Percentiles rank a stretch among this genome's conserved stretches.
Conservation (phyloP, 2,329 filamentous ascomycete species). For the Diaporthe velutina region DNA sequence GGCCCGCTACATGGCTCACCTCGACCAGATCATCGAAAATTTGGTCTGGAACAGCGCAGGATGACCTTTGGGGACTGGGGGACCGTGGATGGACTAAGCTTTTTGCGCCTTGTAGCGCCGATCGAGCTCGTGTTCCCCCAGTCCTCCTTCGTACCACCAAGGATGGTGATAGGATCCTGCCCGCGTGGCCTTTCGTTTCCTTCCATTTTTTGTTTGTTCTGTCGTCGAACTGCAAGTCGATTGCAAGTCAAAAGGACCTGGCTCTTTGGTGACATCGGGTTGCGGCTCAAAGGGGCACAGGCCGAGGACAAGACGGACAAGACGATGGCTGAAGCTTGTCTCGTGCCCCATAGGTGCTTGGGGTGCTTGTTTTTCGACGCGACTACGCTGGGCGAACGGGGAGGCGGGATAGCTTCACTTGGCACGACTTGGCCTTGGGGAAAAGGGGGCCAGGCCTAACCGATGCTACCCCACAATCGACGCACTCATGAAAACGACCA, state of each 20-base stretch:
- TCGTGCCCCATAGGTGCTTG: conserved; percentile 2
- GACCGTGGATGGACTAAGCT: background rate
- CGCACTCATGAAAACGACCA: background rate
- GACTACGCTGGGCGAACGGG: background rate
- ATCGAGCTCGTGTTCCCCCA: conserved; percentile 19
- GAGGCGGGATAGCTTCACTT: conserved; percentile 4
- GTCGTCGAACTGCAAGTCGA: background rate
- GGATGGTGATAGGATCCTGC: background rate
- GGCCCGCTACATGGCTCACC: background rate
- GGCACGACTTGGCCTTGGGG: conserved; percentile 2
- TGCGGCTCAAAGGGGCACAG: conserved; percentile 3
- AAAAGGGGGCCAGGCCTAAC: background rate
- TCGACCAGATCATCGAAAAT: background rate
- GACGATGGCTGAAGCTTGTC: conserved; percentile 13
- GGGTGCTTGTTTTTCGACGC: background rate
- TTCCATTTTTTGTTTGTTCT: too few species aligned
- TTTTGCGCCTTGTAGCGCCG: background rate
- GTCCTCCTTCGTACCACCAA: background rate
- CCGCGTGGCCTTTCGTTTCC: background rate
- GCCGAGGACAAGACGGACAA: conserved; percentile 9
- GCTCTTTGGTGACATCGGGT: background rate
- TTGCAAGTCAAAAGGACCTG: background rate
- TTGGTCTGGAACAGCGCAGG: too few species aligned
- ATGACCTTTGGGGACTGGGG: background rate
- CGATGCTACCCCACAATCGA: background rate